Conservation (phyloP, 2,329 filamentous ascomycete species). For the Septoria petroselini region DNA sequence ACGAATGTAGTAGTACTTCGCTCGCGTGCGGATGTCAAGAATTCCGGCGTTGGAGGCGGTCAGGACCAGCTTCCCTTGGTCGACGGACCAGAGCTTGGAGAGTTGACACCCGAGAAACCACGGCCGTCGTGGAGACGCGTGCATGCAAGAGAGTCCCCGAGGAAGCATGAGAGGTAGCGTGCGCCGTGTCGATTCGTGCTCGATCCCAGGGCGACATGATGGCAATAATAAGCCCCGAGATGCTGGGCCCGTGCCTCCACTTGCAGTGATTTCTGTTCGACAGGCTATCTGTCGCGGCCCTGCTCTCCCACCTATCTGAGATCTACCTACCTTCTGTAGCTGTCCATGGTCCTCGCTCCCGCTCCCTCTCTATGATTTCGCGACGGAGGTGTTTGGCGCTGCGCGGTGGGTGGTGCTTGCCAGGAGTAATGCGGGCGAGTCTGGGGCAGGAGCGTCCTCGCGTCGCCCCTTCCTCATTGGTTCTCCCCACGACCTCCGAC, state of each 20-base stretch:
- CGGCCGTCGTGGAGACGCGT: neutral
- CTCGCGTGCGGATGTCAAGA: neutral
- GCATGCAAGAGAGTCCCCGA: neutral
- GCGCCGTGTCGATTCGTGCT: neutral
- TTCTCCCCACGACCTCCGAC: neutral
- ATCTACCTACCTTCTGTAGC: no score
- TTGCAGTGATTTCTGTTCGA: neutral
- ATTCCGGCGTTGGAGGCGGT: conserved; percentile 7
- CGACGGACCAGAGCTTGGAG: neutral
- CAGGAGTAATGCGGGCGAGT: no score
- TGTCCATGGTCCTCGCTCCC: neutral
- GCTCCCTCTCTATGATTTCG: neutral
- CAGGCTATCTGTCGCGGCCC: neutral
- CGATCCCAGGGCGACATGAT: neutral
- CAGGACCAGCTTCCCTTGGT: neutral
- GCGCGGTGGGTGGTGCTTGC: no score
- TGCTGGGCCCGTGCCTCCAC: neutral
- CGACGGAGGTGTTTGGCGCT: neutral
- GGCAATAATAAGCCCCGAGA: neutral
- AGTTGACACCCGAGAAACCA: neutral
- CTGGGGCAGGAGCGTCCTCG: neutral
- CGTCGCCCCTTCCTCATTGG: neutral
- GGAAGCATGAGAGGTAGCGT: neutral
- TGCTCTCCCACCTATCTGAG: no score
- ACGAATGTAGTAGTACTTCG: conserved; percentile 4